Percentiles rank a stretch among this genome's conserved stretches.
Evolutionary conservation across 257 asterid genomes (phyloP).

Genomic region (Solanum bukasovii): DNA sequence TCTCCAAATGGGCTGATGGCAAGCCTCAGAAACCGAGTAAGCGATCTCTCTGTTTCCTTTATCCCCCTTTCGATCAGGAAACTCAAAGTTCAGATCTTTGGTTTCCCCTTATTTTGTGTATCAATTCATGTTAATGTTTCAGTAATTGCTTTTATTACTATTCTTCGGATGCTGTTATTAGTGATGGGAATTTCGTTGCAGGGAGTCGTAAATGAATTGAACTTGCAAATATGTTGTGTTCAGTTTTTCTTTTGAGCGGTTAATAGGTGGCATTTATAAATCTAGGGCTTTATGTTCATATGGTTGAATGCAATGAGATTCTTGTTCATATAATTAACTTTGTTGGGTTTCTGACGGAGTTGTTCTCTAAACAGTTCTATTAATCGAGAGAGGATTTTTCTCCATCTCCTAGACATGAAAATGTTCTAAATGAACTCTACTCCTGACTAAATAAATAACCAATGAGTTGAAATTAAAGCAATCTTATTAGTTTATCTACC

Average conservation of each 20-base stretch:
- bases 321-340: neutral
- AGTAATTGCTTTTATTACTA: neutral
- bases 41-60: too few relatives aligned
- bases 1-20: constrained; percentile 12
- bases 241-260: neutral
- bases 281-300: neutral
- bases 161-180: neutral
- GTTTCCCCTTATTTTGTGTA: neutral
- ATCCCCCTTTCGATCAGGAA: neutral
- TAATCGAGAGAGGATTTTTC: neutral
- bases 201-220: neutral
- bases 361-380: neutral
- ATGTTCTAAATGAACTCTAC: neutral
- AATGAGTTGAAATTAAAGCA: neutral
- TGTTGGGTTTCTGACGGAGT: neutral
- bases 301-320: too few relatives aligned
- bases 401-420: neutral
- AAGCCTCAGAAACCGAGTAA: constrained; percentile 7
- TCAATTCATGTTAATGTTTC: neutral
- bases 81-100: neutral
- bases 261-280: neutral
- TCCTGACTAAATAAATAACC: neutral
- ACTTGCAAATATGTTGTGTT: neutral
- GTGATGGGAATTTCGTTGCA: neutral
- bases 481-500: neutral